Conservation (phyloP, 192 early-diverging fungal species). For the Chytriomyces sp. region DNA sequence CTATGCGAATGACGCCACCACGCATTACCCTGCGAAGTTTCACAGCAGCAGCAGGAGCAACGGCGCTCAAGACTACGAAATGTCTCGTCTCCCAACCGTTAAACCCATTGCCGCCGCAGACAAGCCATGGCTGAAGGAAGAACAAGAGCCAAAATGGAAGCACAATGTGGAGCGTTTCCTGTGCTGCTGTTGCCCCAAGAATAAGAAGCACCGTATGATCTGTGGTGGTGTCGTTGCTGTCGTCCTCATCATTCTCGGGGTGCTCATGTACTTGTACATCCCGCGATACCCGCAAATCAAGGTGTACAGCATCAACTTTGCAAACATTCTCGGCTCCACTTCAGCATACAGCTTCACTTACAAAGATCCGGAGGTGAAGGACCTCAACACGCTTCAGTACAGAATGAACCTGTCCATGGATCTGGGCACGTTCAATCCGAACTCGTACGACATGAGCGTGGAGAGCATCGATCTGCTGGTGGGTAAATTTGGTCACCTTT, state of each 20-base stretch:
- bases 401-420: conserved; percentile 20
- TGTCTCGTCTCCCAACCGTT: neutral
- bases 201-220: conserved; percentile 11
- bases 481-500: neutral
- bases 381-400: conserved; percentile 11
- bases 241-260: conserved; percentile 18
- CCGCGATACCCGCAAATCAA: conserved; percentile 29
- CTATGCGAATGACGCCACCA: neutral
- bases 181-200: conserved; percentile 28
- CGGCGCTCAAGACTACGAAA: neutral
- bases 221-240: conserved; percentile 8
- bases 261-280: conserved; percentile 5
- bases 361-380: neutral
- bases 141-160: neutral
- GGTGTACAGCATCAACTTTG: conserved; percentile 27
- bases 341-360: conserved; percentile 6
- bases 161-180: neutral
- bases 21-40: neutral
- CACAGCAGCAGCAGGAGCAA: neutral
- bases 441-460: conserved; percentile 26
- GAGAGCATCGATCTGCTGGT: conserved; percentile 25
- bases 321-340: neutral
- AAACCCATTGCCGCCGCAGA: neutral
- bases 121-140: neutral
- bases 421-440: conserved; percentile 22